A percentile compares a stretch with the other conserved stretches of the same genome.
Conservation (phyloP, 1,284 basidiomycete species). For the Pyrrhoderma lamaoense region DNA sequence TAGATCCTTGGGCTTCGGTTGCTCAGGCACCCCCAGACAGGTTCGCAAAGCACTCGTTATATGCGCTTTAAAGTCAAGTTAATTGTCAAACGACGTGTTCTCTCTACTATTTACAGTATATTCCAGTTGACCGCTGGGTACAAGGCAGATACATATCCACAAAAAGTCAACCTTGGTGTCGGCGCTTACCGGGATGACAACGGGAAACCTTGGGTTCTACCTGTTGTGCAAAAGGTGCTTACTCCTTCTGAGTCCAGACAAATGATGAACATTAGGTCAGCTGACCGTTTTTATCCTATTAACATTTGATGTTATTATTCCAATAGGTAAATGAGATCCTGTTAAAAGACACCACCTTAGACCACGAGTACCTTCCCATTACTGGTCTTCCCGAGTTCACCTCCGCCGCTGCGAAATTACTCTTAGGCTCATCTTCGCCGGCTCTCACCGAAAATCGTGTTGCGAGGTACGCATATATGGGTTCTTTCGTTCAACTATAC, state of each 20-base stretch:
- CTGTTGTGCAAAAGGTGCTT: slow-evolving; percentile 79
- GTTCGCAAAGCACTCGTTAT: slow-evolving; percentile 27
- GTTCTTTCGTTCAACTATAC: background rate
- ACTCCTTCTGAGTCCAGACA: background rate
- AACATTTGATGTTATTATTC: background rate
- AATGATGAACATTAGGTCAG: too few species aligned
- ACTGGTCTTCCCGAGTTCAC: slow-evolving; percentile 83
- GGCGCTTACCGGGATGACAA: slow-evolving; percentile 86
- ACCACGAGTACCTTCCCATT: slow-evolving; percentile 95
- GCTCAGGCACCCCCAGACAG: slow-evolving; percentile 79
- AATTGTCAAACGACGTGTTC: background rate
- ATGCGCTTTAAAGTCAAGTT: background rate
- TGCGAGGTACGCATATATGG: slow-evolving; percentile 28
- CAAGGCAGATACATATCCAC: slow-evolving; percentile 72
- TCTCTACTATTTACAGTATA: slow-evolving; percentile 48
- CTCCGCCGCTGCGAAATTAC: slow-evolving; percentile 70
- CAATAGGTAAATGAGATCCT: slow-evolving; percentile 67
- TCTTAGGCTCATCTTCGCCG: slow-evolving; percentile 69
- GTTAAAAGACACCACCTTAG: slow-evolving; percentile 64
- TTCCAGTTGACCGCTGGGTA: slow-evolving; percentile 88
- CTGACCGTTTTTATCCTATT: slow-evolving; percentile 1
- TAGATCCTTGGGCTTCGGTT: slow-evolving; percentile 67
- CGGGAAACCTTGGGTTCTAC: slow-evolving; percentile 86
- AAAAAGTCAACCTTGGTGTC: slow-evolving; percentile 91
- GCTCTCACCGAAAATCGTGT: slow-evolving; percentile 69